Evolutionary conservation across 805 yeast genomes (phyloP).

Genomic region (Ogataea allantospora): DNA sequence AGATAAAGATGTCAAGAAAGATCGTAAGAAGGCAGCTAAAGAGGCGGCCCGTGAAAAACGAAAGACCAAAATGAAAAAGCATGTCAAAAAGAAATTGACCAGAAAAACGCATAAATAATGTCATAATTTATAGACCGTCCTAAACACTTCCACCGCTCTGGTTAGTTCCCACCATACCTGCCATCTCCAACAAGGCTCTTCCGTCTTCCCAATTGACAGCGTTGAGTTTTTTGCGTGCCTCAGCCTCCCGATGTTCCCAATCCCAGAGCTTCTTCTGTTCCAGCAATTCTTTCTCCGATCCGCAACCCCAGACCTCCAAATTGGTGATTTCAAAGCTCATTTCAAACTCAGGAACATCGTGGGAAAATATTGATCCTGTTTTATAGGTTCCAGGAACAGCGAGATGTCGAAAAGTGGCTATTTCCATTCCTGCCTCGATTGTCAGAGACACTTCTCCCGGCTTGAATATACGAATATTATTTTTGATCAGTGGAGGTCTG

Average conservation of each 20-base stretch:
- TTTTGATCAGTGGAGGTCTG: constrained; percentile 58
- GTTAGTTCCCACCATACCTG: constrained; percentile 53
- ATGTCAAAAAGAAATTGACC: constrained; percentile 72
- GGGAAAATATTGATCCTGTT: constrained; percentile 34
- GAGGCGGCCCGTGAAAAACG: constrained; percentile 77
- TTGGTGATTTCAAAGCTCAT: constrained; percentile 69
- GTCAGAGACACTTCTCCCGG: constrained; percentile 83
- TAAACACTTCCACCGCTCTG: constrained; percentile 49
- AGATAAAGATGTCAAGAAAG: constrained; percentile 75
- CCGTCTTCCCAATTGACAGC: constrained; percentile 71
- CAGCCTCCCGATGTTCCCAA: constrained; percentile 89
- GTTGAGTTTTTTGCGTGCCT: constrained; percentile 71
- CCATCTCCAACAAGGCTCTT: constrained; percentile 83
- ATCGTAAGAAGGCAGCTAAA: constrained; percentile 72
- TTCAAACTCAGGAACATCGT: constrained; percentile 51
- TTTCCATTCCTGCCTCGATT: constrained; percentile 74
- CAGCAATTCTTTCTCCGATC: constrained; percentile 70
- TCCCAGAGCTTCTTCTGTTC: constrained; percentile 80
- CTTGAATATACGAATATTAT: constrained; percentile 40
- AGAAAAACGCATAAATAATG: constrained; percentile 40
- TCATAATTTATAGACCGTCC: background rate
- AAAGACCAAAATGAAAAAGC: constrained; percentile 78
- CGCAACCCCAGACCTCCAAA: constrained; percentile 91
- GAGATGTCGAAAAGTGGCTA: constrained; percentile 72
- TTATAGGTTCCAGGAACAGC: constrained; percentile 52